These are phyloP conservation scores for Pelargonium nanum DNA, from an alignment of 345 rosid species.

Conservation along the genomic window DNA sequence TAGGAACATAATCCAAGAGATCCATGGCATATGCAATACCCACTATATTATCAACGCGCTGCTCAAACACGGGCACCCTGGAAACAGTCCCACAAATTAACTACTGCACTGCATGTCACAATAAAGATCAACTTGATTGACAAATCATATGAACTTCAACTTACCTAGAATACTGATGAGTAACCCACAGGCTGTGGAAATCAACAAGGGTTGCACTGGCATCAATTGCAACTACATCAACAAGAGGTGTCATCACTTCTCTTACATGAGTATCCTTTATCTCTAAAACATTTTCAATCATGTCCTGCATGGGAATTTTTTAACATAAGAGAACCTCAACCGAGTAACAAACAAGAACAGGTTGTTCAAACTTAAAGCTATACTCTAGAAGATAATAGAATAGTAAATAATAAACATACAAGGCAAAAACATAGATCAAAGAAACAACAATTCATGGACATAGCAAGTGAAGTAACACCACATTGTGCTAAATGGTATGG, in stretches of 20 bases:
- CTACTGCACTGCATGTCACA: constrained; percentile 13
- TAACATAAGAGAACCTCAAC: constrained; percentile 8
- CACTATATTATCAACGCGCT: constrained; percentile 90
- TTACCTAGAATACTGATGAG: constrained; percentile 96
- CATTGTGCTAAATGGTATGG: not conserved
- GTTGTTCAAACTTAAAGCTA: not conserved
- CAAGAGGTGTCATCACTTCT: constrained; percentile 99
- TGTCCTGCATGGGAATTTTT: constrained; percentile 51
- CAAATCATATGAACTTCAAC: not conserved
- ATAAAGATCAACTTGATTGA: constrained; percentile 4
- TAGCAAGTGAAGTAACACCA: not conserved
- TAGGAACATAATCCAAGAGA: constrained; percentile 80
- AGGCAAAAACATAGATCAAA: not conserved
- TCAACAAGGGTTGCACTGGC: constrained; percentile 68
- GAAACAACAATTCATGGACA: not conserved
- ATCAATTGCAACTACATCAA: constrained; percentile 96
- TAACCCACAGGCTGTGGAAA: constrained; percentile 85
- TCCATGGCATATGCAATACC: constrained; percentile 99
- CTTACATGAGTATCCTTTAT: constrained; percentile 94
- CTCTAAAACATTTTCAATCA: constrained; percentile 98
- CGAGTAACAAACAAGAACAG: constrained; percentile 5
- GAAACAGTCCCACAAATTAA: constrained; percentile 8
- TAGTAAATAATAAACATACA: not conserved
- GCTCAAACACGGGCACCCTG: constrained; percentile 99
- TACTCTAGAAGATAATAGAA: not conserved